phyloP scores from a whole-genome alignment of 108 stramenopile species.

The Thalassiosira profunda region DNA sequence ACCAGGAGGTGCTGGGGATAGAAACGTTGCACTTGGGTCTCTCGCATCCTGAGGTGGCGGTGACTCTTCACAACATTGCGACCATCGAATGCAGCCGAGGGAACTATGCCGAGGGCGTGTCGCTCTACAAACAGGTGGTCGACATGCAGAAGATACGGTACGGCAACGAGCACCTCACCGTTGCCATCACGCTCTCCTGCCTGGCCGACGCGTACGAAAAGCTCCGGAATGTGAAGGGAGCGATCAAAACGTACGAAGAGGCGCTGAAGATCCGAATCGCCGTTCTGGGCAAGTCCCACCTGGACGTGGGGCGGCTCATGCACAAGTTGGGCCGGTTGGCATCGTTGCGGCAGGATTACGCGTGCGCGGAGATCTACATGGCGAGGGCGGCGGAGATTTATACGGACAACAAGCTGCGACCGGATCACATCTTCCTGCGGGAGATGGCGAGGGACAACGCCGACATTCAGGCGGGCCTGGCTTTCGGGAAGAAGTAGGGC shows the following conservation, averaged over 20 bases:
- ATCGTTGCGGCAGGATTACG: conserved; percentile 52
- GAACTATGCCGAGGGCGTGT: conserved; percentile 68
- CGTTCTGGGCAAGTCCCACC: conserved; percentile 56
- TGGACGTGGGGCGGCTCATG: conserved; percentile 78
- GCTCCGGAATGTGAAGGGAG: conserved; percentile 57
- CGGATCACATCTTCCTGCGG: conserved; percentile 75
- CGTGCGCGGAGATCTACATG: conserved; percentile 58
- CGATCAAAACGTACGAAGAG: conserved; percentile 75
- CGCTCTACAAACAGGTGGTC: conserved; percentile 75
- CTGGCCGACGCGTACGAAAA: conserved; percentile 90
- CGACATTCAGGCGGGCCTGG: conserved; percentile 82
- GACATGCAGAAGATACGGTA: conserved; percentile 78
- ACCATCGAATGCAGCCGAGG: conserved; percentile 90
- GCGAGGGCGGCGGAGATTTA: conserved; percentile 71
- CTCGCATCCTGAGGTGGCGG: conserved; percentile 87
- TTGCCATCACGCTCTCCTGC: conserved; percentile 72
- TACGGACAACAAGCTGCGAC: conserved; percentile 62
- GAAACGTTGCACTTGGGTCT: conserved; percentile 86
- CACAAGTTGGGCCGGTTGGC: conserved; percentile 86
- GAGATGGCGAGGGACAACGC: conserved; percentile 80
- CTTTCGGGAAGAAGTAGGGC: conserved; percentile 37
- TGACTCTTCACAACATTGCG: conserved; percentile 90
- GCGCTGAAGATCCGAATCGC: conserved; percentile 65
- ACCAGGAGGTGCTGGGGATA: conserved; percentile 88
- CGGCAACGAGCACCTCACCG: conserved; percentile 66